These are phyloP conservation scores for Talaromyces proteolyticus DNA, from an alignment of 495 filamentous ascomycete genomes.

Conservation along the genomic window DNA sequence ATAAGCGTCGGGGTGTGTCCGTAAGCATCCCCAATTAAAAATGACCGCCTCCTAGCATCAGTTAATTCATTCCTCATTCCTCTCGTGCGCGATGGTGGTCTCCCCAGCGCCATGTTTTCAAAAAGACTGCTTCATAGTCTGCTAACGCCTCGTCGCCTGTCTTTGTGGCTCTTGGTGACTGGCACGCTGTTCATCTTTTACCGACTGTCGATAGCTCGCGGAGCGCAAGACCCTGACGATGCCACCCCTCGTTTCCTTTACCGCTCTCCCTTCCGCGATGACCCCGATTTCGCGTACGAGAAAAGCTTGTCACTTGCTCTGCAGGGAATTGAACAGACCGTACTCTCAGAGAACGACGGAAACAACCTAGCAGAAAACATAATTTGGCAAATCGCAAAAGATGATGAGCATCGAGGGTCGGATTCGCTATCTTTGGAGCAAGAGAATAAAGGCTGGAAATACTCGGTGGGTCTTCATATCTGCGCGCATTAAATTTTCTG, in stretches of 20 bases:
- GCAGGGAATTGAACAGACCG: slow-evolving; percentile 16
- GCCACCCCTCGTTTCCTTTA: slow-evolving; percentile 21
- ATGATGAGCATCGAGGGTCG: slow-evolving; percentile 12
- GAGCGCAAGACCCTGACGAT: not conserved
- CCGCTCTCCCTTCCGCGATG: slow-evolving; percentile 22
- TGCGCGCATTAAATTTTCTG: no score
- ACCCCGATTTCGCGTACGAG: slow-evolving; percentile 26
- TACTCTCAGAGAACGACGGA: slow-evolving; percentile 6
- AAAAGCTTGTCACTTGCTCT: slow-evolving; percentile 17
- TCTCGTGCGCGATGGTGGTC: not conserved
- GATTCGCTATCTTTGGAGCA: slow-evolving; percentile 25
- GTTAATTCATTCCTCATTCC: not conserved
- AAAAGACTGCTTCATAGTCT: not conserved
- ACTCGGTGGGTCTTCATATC: slow-evolving; percentile 22
- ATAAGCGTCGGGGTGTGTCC: no score
- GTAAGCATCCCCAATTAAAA: no score
- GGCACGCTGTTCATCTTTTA: not conserved
- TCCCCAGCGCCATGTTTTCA: not conserved
- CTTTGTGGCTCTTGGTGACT: not conserved
- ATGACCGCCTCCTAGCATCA: no score
- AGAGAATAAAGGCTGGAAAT: slow-evolving; percentile 24
- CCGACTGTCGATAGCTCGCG: not conserved
- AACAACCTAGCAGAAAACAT: slow-evolving; percentile 11
- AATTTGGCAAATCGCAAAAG: slow-evolving; percentile 31
- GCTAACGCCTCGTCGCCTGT: not conserved